Percentiles rank a stretch among this genome's conserved stretches.
phyloP scores from a whole-genome alignment of 805 yeast species.

The Metschnikowia corniflorae region DNA sequence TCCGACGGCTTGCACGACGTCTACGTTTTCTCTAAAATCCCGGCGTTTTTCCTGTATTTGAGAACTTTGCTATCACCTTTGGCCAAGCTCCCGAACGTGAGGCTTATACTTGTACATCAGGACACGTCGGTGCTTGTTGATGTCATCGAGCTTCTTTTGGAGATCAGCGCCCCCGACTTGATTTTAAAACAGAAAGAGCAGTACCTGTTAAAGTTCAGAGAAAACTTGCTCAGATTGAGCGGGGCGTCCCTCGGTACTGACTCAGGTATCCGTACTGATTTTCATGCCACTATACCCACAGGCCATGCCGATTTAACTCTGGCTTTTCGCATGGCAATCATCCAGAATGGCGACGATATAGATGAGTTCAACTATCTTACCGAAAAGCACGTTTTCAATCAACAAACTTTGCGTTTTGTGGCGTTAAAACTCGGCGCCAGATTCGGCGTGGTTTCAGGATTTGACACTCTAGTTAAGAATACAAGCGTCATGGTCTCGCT shows the following conservation, averaged over 20 bases:
- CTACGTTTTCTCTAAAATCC: constrained; percentile 9
- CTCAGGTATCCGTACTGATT: too few relatives aligned
- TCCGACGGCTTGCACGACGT: constrained; percentile 12
- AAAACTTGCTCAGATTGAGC: constrained; percentile 6
- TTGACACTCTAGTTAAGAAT: constrained; percentile 18
- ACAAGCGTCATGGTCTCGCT: constrained; percentile 5
- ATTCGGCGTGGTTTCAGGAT: constrained; percentile 16
- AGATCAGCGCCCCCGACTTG: constrained; percentile 1
- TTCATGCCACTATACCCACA: constrained; percentile 9
- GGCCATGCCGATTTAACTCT: constrained; percentile 27
- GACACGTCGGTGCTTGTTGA: constrained; percentile 10
- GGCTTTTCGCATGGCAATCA: constrained; percentile 17
- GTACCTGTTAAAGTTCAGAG: constrained; percentile 5
- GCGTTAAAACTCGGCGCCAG: constrained; percentile 30
- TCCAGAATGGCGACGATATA: constrained; percentile 15
- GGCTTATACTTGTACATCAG: constrained; percentile 11
- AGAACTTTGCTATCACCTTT: constrained; percentile 3
- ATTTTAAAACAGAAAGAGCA: not conserved
- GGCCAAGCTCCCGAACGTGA: constrained; percentile 4
- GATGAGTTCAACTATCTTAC: constrained; percentile 20
- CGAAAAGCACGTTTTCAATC: constrained; percentile 23
- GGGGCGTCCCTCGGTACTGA: constrained; percentile 2
- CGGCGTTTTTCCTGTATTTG: constrained; percentile 9
- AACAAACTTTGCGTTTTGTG: constrained; percentile 35
- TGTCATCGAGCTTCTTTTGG: constrained; percentile 4